Evolutionary conservation across 2,329 filamentous ascomycete species (phyloP), one percentile per base, ranked within the genome.

Genomic region (Pseudocercospora fijiensis): DNA sequence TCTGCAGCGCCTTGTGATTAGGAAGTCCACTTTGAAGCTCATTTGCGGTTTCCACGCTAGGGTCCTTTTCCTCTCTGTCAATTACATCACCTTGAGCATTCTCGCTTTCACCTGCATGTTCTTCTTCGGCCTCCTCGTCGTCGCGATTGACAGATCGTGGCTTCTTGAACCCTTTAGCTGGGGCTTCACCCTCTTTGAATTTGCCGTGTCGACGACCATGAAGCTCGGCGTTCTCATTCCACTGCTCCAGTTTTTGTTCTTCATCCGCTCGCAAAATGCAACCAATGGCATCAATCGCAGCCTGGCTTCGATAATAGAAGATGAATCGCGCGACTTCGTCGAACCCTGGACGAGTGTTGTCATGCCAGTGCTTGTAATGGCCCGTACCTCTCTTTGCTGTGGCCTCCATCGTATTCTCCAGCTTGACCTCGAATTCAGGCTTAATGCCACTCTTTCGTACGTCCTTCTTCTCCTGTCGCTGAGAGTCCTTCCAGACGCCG

Each of bases 311-410:
- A 65, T 80, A 80, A 66, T 79, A 76, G 65, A 80, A 80, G 18
- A 77, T 72, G 56, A 80, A 76, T 10, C 76, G 74, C 0, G 73
- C 76, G 77, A 78, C 79, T 5, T 78, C 73, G 52, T 73, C 68
- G 16, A 61, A 65, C 1, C 78, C 78, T 22, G 74, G 75, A 1
- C 76, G 73, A 33, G 64, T 66, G 13, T 58, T 33, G 10, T 64
- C 56, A 13, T 60, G 61, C 43, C 64, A 66, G 28, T 70, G 68
- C 16, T 64, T 62, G 16, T 60, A 53, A 58, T 70, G 67, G 33
- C 65, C 68, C 10, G 52, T 47, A 56, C 65, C 63, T 18, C 62
- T 58, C 57, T 67, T 66, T 30, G 53, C 30, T 10, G 45, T 58
- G 11, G 68, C 52, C 3, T 63, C 47, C 0, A 57, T 63, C 5